Base-by-base conservation (phyloP, 345 rosid genomes). In the Corymbia maculata region DNA sequence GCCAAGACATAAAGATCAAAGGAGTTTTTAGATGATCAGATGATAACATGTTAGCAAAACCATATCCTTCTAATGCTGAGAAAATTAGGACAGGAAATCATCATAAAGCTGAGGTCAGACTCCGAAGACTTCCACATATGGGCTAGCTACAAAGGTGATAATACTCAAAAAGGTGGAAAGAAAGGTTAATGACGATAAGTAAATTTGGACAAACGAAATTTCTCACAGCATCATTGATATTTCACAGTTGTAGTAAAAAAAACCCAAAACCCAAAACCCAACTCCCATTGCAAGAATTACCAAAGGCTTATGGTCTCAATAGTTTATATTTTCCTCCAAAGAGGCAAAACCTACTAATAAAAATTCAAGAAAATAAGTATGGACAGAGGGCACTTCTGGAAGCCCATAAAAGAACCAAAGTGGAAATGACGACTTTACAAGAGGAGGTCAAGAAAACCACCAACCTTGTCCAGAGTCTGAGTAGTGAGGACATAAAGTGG, bases 401-500 rank as follows among this genome's bases (percentile, higher is more conserved):
- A 75, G 82, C 82, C 82, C 82, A 19, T 42, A 75, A 42, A 75
- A 42, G 49, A 42, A 75, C 47, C 80, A 70, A 36, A 45, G 30
- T 49, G 36, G 26, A 26, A 32, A 55, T 30, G 64, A 50, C 4
- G 11, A 87, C 51, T 87, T 79, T 22, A 13, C 21, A 51, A 36
- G n/a, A 44, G 45, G 11, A 86, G 87, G 85, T 32, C 88, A 32
- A 75, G 47, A 55, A 52, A 70, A 22, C 12, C 14, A 68, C 94
- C 88, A 85, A 97, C 99, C 99, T 98, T 98, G 92, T 97, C 99
- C 86, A 97, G 98, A 28, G 99, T 98, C 89, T 97, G 99, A 85
- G 98, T 96, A 75, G 99, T 98, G 87, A 97, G 98, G 89, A 97
- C 99, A 93, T 97, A 97, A 44, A 97, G 97, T 79, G 99, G 99